Evolutionary conservation across 1,284 basidiomycete species (phyloP).

Genomic region (Fistulinella cinereoalba): DNA sequence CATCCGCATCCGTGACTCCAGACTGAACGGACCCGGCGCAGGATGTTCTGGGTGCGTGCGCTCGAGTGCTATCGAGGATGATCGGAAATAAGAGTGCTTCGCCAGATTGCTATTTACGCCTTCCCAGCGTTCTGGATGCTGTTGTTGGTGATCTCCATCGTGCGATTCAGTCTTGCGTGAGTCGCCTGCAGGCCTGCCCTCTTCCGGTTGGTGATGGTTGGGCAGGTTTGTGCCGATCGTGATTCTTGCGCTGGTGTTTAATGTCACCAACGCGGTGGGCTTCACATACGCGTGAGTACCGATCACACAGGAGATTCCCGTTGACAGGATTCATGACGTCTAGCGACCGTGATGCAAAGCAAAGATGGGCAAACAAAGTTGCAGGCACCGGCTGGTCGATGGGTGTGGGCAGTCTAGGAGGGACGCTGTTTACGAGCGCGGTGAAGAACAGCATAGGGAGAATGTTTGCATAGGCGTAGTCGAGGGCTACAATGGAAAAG

Average conservation of each 20-base stretch:
- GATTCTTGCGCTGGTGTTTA: slow-evolving; percentile 85
- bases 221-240: slow-evolving; percentile 84
- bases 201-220: slow-evolving; percentile 7
- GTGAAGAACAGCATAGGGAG: slow-evolving; percentile 80
- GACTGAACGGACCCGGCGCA: slow-evolving; percentile 32
- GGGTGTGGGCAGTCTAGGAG: slow-evolving; percentile 73
- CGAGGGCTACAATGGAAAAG: slow-evolving; percentile 6
- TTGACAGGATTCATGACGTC: slow-evolving; percentile 6
- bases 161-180: slow-evolving; percentile 85
- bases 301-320: slow-evolving; percentile 8
- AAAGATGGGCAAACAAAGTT: slow-evolving; percentile 73
- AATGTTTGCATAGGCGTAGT: no score
- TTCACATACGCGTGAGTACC: slow-evolving; percentile 83
- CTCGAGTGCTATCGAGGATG: slow-evolving; percentile 3
- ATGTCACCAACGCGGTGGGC: slow-evolving; percentile 86
- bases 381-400: slow-evolving; percentile 60
- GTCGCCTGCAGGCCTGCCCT: slow-evolving; percentile 28
- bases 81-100: slow-evolving; percentile 9
- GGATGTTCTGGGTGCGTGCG: slow-evolving; percentile 83
- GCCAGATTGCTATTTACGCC: slow-evolving; percentile 81
- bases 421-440: slow-evolving; percentile 73
- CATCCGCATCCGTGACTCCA: not conserved
- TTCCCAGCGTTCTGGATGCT: slow-evolving; percentile 87
- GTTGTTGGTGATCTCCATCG: slow-evolving; percentile 81
- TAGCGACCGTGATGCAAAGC: slow-evolving; percentile 87